Percentiles rank a stretch among this genome's conserved stretches.
These are phyloP conservation scores for Umbelopsis sp. DNA, from an alignment of 192 early-diverging fungal genomes.

Conservation along the genomic window DNA sequence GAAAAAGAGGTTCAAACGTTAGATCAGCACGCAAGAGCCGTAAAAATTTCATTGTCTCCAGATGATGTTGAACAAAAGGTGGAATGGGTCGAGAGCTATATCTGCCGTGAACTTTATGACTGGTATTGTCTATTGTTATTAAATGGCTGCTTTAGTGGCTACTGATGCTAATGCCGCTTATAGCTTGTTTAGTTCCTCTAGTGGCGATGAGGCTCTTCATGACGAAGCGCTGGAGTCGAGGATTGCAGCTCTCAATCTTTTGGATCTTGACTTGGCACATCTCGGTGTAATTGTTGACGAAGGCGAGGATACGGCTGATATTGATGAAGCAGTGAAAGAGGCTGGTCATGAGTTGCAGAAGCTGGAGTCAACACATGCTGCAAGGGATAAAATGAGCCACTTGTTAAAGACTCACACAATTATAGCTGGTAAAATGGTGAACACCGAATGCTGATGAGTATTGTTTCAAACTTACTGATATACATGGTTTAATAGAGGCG, in stretches of 20 bases:
- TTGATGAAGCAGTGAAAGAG: constrained; percentile 42
- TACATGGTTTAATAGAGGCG: constrained; percentile 11
- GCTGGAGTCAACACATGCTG: constrained; percentile 39
- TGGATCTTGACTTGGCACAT: constrained; percentile 61
- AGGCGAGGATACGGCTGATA: constrained; percentile 39
- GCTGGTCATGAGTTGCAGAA: constrained; percentile 50
- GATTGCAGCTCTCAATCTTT: constrained; percentile 67
- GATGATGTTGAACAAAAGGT: constrained; percentile 45
- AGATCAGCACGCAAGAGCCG: background rate
- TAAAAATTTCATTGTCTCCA: constrained; percentile 19
- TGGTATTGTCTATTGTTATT: constrained; percentile 19
- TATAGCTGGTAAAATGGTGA: constrained; percentile 40
- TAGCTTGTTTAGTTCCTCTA: constrained; percentile 42
- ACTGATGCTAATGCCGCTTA: background rate
- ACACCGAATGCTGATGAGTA: too few species aligned
- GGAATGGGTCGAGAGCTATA: constrained; percentile 49
- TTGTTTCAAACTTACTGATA: background rate
- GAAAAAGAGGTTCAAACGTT: background rate
- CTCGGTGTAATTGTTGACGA: constrained; percentile 55
- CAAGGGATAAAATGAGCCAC: constrained; percentile 48
- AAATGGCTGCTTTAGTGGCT: background rate
- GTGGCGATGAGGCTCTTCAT: constrained; percentile 55
- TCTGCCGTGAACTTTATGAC: constrained; percentile 49
- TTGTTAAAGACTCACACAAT: constrained; percentile 45
- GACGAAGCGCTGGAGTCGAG: constrained; percentile 68